These are phyloP conservation scores for Serendipita sp. DNA, from an alignment of 768 basidiomycete genomes.

Conservation along the genomic window DNA sequence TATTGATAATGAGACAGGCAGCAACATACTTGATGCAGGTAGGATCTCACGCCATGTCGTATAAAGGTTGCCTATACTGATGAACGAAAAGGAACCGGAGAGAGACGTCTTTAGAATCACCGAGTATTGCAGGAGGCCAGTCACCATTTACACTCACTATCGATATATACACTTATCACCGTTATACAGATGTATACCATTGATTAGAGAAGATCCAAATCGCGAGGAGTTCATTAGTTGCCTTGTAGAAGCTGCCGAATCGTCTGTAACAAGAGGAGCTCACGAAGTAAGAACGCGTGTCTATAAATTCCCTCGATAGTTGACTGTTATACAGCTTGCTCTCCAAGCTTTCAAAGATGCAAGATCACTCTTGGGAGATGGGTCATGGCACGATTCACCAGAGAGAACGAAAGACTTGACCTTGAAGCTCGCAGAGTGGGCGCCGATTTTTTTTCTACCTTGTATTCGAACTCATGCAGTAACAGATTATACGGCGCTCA, in stretches of 20 bases:
- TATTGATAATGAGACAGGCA: not conserved
- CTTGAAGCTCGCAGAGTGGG: conserved; percentile 47
- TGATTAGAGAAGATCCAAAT: conserved; percentile 44
- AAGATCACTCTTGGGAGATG: conserved; percentile 33
- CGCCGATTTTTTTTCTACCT: conserved; percentile 10
- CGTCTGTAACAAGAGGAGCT: conserved; percentile 55
- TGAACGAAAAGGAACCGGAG: conserved; percentile 45
- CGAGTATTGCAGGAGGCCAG: conserved; percentile 50
- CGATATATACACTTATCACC: not conserved
- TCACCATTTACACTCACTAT: not conserved
- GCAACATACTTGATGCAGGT: not conserved
- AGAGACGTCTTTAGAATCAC: conserved; percentile 54
- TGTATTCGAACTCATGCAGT: not conserved
- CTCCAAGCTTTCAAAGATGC: conserved; percentile 48
- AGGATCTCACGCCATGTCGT: not conserved
- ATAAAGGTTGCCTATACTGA: conserved; percentile 34
- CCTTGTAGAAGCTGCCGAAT: conserved; percentile 52
- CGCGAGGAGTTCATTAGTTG: conserved; percentile 45
- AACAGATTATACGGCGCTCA: conserved; percentile 27
- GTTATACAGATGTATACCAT: conserved; percentile 36
- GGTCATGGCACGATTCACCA: conserved; percentile 38
- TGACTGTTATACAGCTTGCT: conserved; percentile 31
- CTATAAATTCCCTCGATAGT: not conserved
- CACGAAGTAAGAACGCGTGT: conserved; percentile 40
- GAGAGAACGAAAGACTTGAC: conserved; percentile 36